These are phyloP conservation scores for Trichoderma lentiforme DNA, from an alignment of 2,329 filamentous ascomycete genomes.

Conservation along the genomic window DNA sequence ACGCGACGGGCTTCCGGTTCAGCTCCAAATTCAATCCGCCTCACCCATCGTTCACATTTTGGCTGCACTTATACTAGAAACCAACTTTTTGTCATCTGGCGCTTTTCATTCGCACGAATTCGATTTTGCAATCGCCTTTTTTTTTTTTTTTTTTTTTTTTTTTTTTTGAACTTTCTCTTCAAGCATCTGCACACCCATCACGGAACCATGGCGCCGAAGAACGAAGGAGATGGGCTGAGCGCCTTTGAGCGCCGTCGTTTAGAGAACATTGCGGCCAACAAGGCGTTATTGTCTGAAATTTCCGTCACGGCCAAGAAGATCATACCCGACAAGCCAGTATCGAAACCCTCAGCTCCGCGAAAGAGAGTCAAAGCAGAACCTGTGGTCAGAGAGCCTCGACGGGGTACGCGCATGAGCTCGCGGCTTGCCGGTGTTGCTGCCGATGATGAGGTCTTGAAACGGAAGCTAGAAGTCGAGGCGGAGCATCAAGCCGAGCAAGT, in stretches of 20 bases:
- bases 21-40: neutral
- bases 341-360: slow-evolving; percentile 40
- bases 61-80: neutral
- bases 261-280: slow-evolving; percentile 83
- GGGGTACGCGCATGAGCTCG: slow-evolving; percentile 56
- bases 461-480: slow-evolving; percentile 50
- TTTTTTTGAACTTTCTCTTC: no score
- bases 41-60: slow-evolving; percentile 5
- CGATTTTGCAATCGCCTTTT: no score
- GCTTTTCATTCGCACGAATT: neutral
- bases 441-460: slow-evolving; percentile 45
- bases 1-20: neutral
- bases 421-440: slow-evolving; percentile 54
- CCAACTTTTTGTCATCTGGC: neutral
- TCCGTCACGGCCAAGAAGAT: slow-evolving; percentile 67
- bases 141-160: no score
- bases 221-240: slow-evolving; percentile 55
- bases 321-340: slow-evolving; percentile 53
- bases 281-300: slow-evolving; percentile 74
- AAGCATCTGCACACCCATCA: neutral
- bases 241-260: slow-evolving; percentile 82
- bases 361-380: slow-evolving; percentile 36
- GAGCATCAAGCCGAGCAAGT: slow-evolving; percentile 40
- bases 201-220: slow-evolving; percentile 44
- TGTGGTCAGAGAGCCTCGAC: slow-evolving; percentile 44